These are phyloP conservation scores for Mucor circinelloides DNA, from an alignment of 371 early-diverging fungal genomes.

Conservation along the genomic window DNA sequence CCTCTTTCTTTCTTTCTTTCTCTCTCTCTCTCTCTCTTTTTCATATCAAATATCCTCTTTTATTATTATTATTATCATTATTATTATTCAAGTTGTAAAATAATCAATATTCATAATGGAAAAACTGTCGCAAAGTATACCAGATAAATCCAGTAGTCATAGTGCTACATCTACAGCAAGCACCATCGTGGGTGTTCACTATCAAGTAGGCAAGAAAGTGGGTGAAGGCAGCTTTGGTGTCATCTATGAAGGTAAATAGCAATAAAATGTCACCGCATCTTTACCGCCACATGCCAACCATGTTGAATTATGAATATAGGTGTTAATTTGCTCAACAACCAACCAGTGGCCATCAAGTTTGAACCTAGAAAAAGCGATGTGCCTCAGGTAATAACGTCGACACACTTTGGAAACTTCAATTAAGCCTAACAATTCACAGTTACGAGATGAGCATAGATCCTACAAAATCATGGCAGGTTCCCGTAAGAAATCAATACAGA, in stretches of 20 bases:
- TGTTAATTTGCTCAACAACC: not conserved
- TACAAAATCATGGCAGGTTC: slow-evolving; percentile 78
- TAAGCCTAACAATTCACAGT: not conserved
- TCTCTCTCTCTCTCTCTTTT: not conserved
- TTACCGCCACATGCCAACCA: not conserved
- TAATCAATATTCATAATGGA: slow-evolving; percentile 11
- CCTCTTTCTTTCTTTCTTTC: not conserved
- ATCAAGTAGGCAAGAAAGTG: slow-evolving; percentile 92
- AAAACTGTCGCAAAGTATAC: slow-evolving; percentile 5
- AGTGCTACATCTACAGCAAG: slow-evolving; percentile 32
- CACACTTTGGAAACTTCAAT: not conserved
- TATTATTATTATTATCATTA: no score
- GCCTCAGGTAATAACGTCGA: slow-evolving; percentile 66
- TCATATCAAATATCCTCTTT: not conserved
- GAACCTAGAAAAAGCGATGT: slow-evolving; percentile 85
- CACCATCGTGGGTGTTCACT: slow-evolving; percentile 91
- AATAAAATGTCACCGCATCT: not conserved
- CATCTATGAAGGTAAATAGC: slow-evolving; percentile 87
- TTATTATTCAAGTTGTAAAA: not conserved
- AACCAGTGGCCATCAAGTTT: slow-evolving; percentile 77
- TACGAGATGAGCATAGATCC: slow-evolving; percentile 81
- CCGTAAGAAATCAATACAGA: slow-evolving; percentile 35
- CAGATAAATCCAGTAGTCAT: slow-evolving; percentile 23
- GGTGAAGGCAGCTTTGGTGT: slow-evolving; percentile 98
- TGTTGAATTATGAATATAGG: not conserved